Conservation (phyloP, 2,329 filamentous ascomycete genomes). For the Calonectria multiphialidica region DNA sequence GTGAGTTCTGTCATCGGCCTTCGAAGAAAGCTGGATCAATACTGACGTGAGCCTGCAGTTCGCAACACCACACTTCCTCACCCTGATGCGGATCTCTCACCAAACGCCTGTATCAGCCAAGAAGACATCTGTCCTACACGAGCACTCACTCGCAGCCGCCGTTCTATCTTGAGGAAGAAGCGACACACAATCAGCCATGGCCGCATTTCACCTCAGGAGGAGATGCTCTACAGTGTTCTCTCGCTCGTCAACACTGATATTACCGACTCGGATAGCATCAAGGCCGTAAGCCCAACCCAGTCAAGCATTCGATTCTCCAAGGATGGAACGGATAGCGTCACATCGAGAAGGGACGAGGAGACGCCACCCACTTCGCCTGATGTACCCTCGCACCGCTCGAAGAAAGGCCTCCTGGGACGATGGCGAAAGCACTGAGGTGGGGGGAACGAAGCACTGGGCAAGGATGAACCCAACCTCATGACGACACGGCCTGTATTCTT, state of each 20-base stretch:
- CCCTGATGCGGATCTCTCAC: slow-evolving; percentile 70
- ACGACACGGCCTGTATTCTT: slow-evolving; percentile 32
- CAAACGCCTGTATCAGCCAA: slow-evolving; percentile 67
- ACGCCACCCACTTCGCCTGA: slow-evolving; percentile 53
- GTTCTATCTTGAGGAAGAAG: slow-evolving; percentile 61
- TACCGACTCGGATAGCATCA: slow-evolving; percentile 37
- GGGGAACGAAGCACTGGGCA: slow-evolving; percentile 16
- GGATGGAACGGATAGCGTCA: slow-evolving; percentile 55
- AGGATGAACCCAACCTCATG: slow-evolving; percentile 2
- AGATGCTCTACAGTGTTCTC: slow-evolving; percentile 48
- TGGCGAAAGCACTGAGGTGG: slow-evolving; percentile 38
- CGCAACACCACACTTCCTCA: slow-evolving; percentile 73
- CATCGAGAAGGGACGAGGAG: slow-evolving; percentile 46
- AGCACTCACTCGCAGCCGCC: slow-evolving; percentile 57
- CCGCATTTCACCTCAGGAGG: slow-evolving; percentile 53
- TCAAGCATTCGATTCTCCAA: slow-evolving; percentile 49
- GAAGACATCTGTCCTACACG: slow-evolving; percentile 62
- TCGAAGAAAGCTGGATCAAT: neutral
- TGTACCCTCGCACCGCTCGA: slow-evolving; percentile 43
- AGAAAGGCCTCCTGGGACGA: slow-evolving; percentile 42
- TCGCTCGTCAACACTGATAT: slow-evolving; percentile 47
- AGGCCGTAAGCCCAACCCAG: slow-evolving; percentile 40
- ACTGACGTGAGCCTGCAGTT: slow-evolving; percentile 45
- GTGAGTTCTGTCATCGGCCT: slow-evolving; percentile 48
- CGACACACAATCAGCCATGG: slow-evolving; percentile 60